phyloP scores from a whole-genome alignment of 768 basidiomycete species.

The Boletus vermiculosoides region DNA sequence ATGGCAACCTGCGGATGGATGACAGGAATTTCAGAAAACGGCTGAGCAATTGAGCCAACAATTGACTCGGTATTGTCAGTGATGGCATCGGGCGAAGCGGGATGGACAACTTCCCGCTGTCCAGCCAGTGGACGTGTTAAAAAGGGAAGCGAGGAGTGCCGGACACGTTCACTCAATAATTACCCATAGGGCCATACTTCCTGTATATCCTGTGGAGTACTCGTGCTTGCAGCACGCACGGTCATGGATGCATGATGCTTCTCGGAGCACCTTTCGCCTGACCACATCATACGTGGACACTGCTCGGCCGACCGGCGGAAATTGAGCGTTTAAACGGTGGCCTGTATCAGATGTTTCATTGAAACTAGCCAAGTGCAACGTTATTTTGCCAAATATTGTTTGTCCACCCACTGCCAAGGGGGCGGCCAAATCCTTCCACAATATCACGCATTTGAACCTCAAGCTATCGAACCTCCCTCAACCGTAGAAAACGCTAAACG shows the following conservation, averaged over 20 bases:
- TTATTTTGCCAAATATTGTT: no score
- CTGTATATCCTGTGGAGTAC: not conserved
- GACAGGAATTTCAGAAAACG: slow-evolving; percentile 3
- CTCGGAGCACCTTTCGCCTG: not conserved
- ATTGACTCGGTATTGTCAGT: no score
- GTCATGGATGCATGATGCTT: not conserved
- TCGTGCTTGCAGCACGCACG: not conserved
- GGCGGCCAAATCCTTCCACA: no score
- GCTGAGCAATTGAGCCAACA: no score
- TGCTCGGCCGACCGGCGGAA: not conserved
- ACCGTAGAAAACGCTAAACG: not conserved
- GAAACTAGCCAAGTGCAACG: not conserved
- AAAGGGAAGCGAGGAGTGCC: not conserved
- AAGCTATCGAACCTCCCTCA: not conserved
- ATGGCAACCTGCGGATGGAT: not conserved
- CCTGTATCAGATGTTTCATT: no score
- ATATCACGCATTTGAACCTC: no score
- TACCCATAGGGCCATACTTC: not conserved
- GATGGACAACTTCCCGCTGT: not conserved
- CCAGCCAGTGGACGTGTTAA: no score
- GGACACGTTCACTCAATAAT: not conserved
- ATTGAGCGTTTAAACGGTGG: not conserved
- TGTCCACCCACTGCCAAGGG: no score
- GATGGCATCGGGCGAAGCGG: no score
- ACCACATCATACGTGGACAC: not conserved